These are phyloP conservation scores for Saposhnikovia divaricata DNA, from an alignment of 129 eudicot species.

Conservation along the genomic window DNA sequence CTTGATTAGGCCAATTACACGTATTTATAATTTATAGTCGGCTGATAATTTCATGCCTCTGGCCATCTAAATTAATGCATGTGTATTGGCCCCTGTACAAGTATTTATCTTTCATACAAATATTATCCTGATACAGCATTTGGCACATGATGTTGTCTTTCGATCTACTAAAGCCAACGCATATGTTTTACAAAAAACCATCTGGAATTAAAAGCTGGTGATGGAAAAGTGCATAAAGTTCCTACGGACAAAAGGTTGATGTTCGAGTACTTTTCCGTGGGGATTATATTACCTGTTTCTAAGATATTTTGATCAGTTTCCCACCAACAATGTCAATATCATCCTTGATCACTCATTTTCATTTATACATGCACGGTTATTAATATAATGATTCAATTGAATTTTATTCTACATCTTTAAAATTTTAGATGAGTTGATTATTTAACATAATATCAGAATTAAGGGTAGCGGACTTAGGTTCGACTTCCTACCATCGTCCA, in stretches of 20 bases:
- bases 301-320: neutral
- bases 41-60: neutral
- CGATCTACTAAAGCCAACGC: neutral
- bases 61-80: neutral
- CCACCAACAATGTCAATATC: neutral
- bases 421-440: too few relatives aligned
- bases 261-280: constrained; percentile 4
- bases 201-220: neutral
- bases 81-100: neutral
- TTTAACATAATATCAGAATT: too few relatives aligned
- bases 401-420: too few relatives aligned
- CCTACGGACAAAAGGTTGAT: neutral
- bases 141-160: neutral
- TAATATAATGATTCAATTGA: too few relatives aligned
- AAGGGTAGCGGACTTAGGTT: too few relatives aligned
- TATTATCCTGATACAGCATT: neutral
- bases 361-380: too few relatives aligned
- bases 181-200: neutral
- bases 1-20: neutral
- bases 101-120: neutral
- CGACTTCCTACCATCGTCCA: too few relatives aligned
- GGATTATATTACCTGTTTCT: neutral
- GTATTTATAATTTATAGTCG: neutral
- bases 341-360: neutral
- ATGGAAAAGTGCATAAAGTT: constrained; percentile 3